Conservation (phyloP, 768 basidiomycete genomes). For the Nidularia pulvinata region DNA sequence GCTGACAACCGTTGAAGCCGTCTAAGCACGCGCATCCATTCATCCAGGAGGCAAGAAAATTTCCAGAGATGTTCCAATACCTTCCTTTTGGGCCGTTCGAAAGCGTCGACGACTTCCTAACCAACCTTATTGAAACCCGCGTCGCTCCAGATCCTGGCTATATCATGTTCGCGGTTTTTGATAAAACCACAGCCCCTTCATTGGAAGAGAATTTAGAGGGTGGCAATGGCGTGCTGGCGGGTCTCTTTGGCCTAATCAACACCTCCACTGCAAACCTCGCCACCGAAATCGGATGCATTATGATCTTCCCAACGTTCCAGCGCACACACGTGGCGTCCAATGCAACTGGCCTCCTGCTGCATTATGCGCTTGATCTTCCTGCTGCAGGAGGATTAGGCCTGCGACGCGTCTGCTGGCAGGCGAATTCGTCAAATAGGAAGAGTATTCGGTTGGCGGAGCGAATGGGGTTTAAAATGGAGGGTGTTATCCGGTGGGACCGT, state of each 20-base stretch:
- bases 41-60: slow-evolving; percentile 23
- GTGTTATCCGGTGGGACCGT: slow-evolving; percentile 51
- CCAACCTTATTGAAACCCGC: slow-evolving; percentile 27
- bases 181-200: slow-evolving; percentile 30
- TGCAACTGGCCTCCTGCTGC: slow-evolving; percentile 48
- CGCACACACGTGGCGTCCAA: slow-evolving; percentile 64
- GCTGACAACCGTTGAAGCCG: slow-evolving; percentile 25
- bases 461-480: slow-evolving; percentile 62
- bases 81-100: slow-evolving; percentile 51
- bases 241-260: slow-evolving; percentile 49
- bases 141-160: slow-evolving; percentile 30
- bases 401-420: slow-evolving; percentile 63
- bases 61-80: slow-evolving; percentile 43
- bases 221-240: slow-evolving; percentile 37
- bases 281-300: slow-evolving; percentile 55
- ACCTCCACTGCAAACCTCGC: slow-evolving; percentile 35
- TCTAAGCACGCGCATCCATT: slow-evolving; percentile 40
- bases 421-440: slow-evolving; percentile 42
- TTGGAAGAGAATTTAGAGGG: slow-evolving; percentile 6
- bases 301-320: slow-evolving; percentile 58
- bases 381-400: slow-evolving; percentile 46
- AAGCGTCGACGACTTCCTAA: slow-evolving; percentile 29
- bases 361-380: slow-evolving; percentile 40
- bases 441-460: slow-evolving; percentile 53
- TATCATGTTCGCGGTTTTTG: slow-evolving; percentile 52